Evolutionary conservation across 345 rosid species (phyloP), one percentile per base, ranked within the genome.

Genomic region (Lumnitzera racemosa): DNA sequence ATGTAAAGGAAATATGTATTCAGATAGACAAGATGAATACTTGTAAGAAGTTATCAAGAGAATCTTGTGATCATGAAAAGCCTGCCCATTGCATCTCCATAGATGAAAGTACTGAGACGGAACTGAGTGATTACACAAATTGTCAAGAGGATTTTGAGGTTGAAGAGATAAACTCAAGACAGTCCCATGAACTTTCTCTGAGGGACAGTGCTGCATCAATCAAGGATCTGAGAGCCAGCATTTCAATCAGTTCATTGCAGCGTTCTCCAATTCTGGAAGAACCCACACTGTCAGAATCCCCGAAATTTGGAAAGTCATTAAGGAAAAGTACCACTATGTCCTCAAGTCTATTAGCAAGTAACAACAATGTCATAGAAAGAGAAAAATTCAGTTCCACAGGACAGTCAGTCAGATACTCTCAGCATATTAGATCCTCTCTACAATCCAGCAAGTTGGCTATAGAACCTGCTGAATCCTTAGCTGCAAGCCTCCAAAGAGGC

Each of bases 401-500:
- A 31, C 59, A 66, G 58, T 76, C 83, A 57, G 56, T 77, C 51
- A 75, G 63, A 64, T 80, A 77, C 57, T 81, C 79, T 67, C 89
- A 80, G 67, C 77, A 79, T 47, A 68, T 89, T 46, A 71, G 84
- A 53, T 77, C 96, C 62, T 94, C 99, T 55, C 65, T 88, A 74
- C 83, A 68, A 15, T 78, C 92, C 58, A 88, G 97, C 86, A 86
- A 80, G 70, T 57, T 78, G n/a, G 75, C 79, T 70, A 68, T 74
- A 61, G 84, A 87, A 46, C 83, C 91, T 24, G 72, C 96, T 13
- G 96, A 91, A 51, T 83, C 89, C 61, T 76, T 94, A 75, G 97
- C 95, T 48, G 92, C 90, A n/a, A 90, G 97, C 73, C 96, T 94
- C 59, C 88, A 72, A 47, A 88, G 90, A 77, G 97, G 99, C 68